A percentile compares a stretch with the other conserved stretches of the same genome.
phyloP scores from a whole-genome alignment of 352 stramenopile genomes.

The Elongisporangium anandrum region DNA sequence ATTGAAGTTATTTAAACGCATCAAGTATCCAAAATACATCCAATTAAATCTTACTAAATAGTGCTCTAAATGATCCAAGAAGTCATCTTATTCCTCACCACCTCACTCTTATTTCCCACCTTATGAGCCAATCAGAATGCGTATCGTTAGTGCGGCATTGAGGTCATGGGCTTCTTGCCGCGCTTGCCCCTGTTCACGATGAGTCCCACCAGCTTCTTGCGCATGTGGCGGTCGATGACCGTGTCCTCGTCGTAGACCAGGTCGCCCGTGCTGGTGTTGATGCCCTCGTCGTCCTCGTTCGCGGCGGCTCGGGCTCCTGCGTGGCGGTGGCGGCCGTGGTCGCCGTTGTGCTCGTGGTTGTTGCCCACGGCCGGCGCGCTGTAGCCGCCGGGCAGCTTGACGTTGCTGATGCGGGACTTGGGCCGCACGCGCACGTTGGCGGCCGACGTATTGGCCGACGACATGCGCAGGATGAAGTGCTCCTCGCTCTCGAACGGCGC shows the following conservation, averaged over 20 bases:
- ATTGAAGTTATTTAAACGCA: not conserved
- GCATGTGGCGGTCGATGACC: constrained; percentile 72
- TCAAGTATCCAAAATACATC: too few relatives aligned
- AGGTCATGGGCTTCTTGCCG: constrained; percentile 42
- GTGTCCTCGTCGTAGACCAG: constrained; percentile 47
- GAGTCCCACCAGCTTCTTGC: constrained; percentile 81
- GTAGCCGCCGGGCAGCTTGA: constrained; percentile 6
- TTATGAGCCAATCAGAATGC: not conserved
- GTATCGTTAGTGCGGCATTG: constrained; percentile 5
- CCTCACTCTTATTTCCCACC: not conserved
- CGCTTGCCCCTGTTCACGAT: constrained; percentile 75
- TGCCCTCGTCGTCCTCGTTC: constrained; percentile 11
- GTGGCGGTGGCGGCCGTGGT: constrained; percentile 13
- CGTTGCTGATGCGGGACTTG: constrained; percentile 39
- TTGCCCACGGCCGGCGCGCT: not conserved
- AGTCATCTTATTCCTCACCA: too few relatives aligned
- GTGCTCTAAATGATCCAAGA: not conserved
- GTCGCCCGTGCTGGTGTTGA: constrained; percentile 21
- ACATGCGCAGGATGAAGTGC: constrained; percentile 83
- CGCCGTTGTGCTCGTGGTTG: constrained; percentile 10
- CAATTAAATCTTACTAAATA: not conserved
- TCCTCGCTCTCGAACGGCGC: constrained; percentile 71
- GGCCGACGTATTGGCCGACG: constrained; percentile 54
- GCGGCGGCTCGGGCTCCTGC: constrained; percentile 15
- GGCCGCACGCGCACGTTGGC: constrained; percentile 74